Evolutionary conservation across 176 grass and related monocot species (phyloP).

Genomic region (Elaeis guineensis): DNA sequence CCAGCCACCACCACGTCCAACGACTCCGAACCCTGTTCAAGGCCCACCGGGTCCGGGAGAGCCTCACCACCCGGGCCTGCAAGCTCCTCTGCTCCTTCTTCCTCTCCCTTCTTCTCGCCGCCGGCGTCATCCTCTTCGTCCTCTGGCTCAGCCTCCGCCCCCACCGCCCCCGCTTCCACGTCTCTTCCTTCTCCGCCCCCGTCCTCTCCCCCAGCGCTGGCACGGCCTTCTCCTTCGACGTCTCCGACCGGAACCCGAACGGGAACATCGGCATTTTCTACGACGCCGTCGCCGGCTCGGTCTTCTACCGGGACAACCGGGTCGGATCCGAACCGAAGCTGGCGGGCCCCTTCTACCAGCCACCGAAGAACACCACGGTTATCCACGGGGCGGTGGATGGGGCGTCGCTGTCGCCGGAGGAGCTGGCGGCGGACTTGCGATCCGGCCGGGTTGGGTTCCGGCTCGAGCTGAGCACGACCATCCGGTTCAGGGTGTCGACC

Average conservation of each 20-base stretch:
- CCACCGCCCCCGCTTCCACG: slow-evolving; percentile 77
- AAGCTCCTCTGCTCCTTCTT: slow-evolving; percentile 68
- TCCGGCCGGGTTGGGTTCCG: slow-evolving; percentile 33
- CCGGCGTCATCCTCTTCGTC: slow-evolving; percentile 56
- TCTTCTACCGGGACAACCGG: slow-evolving; percentile 38
- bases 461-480: slow-evolving; percentile 42
- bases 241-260: slow-evolving; percentile 66
- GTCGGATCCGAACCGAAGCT: slow-evolving; percentile 28
- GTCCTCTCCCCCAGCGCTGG: slow-evolving; percentile 23
- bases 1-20: not conserved
- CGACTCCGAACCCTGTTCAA: too few relatives aligned
- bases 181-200: slow-evolving; percentile 41
- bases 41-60: slow-evolving; percentile 2
- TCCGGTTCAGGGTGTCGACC: slow-evolving; percentile 46
- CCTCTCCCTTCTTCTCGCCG: slow-evolving; percentile 38
- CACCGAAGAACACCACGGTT: slow-evolving; percentile 44
- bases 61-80: slow-evolving; percentile 25
- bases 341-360: slow-evolving; percentile 39
- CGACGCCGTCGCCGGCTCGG: slow-evolving; percentile 34
- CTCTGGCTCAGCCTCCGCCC: slow-evolving; percentile 65
- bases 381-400: slow-evolving; percentile 14
- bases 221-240: slow-evolving; percentile 17
- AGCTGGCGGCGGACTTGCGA: slow-evolving; percentile 23
- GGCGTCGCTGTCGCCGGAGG: slow-evolving; percentile 1
- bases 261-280: slow-evolving; percentile 54